Conservation (phyloP, 2,329 filamentous ascomycete genomes). For the Aspergillus fijiensis region DNA sequence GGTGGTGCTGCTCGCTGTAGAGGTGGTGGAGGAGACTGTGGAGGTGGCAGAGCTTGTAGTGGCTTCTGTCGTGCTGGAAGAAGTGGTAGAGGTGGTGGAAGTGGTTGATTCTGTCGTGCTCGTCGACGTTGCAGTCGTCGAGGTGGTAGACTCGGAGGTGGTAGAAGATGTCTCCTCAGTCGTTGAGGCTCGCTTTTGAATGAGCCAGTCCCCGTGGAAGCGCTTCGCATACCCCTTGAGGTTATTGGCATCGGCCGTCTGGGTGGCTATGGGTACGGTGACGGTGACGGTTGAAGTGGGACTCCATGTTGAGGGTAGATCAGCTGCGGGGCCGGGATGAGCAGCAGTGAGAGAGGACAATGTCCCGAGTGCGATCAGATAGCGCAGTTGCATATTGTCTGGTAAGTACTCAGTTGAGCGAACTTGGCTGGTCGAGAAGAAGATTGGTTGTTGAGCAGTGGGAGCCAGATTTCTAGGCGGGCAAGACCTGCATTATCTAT, state of each 20-base stretch:
- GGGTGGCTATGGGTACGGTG: background rate
- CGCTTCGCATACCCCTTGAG: background rate
- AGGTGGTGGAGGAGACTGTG: background rate
- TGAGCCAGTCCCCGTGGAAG: background rate
- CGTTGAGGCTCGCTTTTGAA: conserved; percentile 6
- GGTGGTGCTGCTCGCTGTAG: background rate
- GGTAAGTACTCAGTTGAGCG: background rate
- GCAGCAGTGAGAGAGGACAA: background rate
- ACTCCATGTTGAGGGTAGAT: background rate
- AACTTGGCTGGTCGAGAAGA: background rate
- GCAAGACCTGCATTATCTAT: background rate
- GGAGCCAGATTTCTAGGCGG: background rate
- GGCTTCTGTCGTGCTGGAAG: background rate
- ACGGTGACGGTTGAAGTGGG: background rate
- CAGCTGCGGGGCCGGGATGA: background rate
- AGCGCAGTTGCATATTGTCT: background rate
- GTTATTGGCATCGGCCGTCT: background rate
- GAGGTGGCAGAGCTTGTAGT: conserved; percentile 2
- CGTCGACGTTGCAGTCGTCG: background rate
- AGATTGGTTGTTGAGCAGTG: background rate
- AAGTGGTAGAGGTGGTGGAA: background rate
- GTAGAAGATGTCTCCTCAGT: background rate
- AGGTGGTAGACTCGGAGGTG: background rate
- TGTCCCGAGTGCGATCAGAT: background rate
- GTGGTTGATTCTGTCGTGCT: conserved; percentile 1